These are phyloP conservation scores for Cladophialophora bantiana DNA, from an alignment of 2,329 filamentous ascomycete species.

Conservation along the genomic window DNA sequence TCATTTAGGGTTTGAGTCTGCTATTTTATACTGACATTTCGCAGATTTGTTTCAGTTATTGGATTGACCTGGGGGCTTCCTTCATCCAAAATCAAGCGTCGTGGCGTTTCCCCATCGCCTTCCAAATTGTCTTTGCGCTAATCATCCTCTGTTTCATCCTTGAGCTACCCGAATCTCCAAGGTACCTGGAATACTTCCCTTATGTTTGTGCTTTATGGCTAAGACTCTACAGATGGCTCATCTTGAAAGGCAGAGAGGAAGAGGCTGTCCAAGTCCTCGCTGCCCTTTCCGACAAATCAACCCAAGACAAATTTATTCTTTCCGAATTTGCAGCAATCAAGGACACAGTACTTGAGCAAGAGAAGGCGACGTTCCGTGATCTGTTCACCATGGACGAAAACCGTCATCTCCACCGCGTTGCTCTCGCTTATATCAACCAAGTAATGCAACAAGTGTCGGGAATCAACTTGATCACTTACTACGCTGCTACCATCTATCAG, in stretches of 20 bases:
- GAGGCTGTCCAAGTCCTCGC: constrained; percentile 62
- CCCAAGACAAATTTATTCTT: constrained; percentile 54
- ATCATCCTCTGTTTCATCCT: constrained; percentile 53
- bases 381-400: constrained; percentile 66
- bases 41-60: constrained; percentile 17
- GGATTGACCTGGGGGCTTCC: constrained; percentile 19
- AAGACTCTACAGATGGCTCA: constrained; percentile 41
- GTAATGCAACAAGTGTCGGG: constrained; percentile 59
- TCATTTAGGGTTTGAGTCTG: no score
- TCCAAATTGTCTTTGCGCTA: constrained; percentile 48
- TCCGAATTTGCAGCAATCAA: constrained; percentile 61
- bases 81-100: constrained; percentile 4
- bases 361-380: constrained; percentile 61
- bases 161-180: constrained; percentile 51
- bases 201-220: constrained; percentile 45
- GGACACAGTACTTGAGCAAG: constrained; percentile 60
- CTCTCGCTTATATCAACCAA: constrained; percentile 64
- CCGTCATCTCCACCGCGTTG: constrained; percentile 62
- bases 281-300: constrained; percentile 56
- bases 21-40: constrained; percentile 4
- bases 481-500: constrained; percentile 33
- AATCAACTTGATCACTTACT: constrained; percentile 43
- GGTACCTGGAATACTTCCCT: constrained; percentile 47
- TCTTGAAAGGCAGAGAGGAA: constrained; percentile 29
- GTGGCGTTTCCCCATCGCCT: constrained; percentile 34